These are phyloP conservation scores for Sordariomycetes sp. DNA, from an alignment of 2,329 filamentous ascomycete species.

Conservation along the genomic window DNA sequence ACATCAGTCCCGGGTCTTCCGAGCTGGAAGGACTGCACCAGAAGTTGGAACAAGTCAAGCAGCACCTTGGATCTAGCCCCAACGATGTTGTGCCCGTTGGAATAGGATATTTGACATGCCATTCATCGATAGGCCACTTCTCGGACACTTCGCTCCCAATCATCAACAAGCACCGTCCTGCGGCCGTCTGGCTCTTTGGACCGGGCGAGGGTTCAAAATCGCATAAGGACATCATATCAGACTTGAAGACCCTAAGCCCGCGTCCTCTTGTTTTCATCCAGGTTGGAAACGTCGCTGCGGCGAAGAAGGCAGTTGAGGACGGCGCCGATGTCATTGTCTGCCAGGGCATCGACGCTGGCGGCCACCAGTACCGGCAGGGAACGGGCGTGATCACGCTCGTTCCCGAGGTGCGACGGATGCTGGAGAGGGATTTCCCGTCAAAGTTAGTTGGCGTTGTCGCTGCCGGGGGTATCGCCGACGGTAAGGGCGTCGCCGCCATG, in stretches of 20 bases:
- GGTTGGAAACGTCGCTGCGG: neutral
- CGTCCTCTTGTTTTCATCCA: neutral
- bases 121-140: neutral
- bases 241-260: neutral
- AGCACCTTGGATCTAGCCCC: neutral
- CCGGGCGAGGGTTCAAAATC: neutral
- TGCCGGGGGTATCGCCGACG: neutral
- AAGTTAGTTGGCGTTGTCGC: neutral
- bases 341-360: neutral
- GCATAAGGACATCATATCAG: neutral
- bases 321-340: neutral
- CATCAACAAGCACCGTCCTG: neutral
- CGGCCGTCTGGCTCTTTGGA: neutral
- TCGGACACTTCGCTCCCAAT: neutral
- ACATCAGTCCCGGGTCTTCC: neutral
- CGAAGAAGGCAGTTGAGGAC: neutral
- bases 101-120: neutral
- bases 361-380: neutral
- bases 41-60: neutral
- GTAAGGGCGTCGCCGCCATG: neutral
- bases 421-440: neutral
- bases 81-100: neutral
- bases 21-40: neutral
- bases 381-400: neutral
- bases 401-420: neutral